phyloP scores from a whole-genome alignment of 306 rosid species.

The Arachis hypogaea region DNA sequence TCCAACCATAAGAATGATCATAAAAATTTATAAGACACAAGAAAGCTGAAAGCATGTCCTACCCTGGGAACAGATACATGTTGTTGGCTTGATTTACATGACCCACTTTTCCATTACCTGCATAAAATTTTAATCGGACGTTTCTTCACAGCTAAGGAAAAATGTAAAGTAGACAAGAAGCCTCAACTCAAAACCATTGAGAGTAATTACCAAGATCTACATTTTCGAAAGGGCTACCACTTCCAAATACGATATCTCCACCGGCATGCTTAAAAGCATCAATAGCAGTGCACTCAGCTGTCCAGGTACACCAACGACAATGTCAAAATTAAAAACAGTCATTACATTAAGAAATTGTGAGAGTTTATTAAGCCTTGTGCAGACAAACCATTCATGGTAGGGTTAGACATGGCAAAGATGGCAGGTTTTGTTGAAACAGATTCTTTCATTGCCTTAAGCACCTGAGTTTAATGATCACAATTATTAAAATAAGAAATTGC shows the following conservation, averaged over 20 bases:
- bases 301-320: slow-evolving; percentile 35
- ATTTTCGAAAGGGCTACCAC: slow-evolving; percentile 97
- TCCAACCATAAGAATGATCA: slow-evolving; percentile 17
- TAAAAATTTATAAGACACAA: slow-evolving; percentile 29
- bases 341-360: slow-evolving; percentile 35
- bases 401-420: slow-evolving; percentile 99
- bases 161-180: slow-evolving; percentile 29
- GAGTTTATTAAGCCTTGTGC: slow-evolving; percentile 41
- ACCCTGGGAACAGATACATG: slow-evolving; percentile 99
- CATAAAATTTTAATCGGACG: slow-evolving; percentile 32
- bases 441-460: slow-evolving; percentile 90
- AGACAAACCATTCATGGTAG: slow-evolving; percentile 94
- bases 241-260: slow-evolving; percentile 84
- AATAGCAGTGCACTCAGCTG: slow-evolving; percentile 96
- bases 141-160: slow-evolving; percentile 33
- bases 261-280: slow-evolving; percentile 96
- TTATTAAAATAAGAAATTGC: slow-evolving; percentile 40
- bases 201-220: slow-evolving; percentile 74
- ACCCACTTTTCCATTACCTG: slow-evolving; percentile 90
- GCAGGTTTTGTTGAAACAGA: slow-evolving; percentile 95
- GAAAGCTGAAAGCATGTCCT: slow-evolving; percentile 43
- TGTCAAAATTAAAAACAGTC: slow-evolving; percentile 34
- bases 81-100: slow-evolving; percentile 99
- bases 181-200: slow-evolving; percentile 32
- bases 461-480: slow-evolving; percentile 59